These are phyloP conservation scores for Kazachstania sp. DNA, from an alignment of 1,139 yeast genomes.

Conservation along the genomic window DNA sequence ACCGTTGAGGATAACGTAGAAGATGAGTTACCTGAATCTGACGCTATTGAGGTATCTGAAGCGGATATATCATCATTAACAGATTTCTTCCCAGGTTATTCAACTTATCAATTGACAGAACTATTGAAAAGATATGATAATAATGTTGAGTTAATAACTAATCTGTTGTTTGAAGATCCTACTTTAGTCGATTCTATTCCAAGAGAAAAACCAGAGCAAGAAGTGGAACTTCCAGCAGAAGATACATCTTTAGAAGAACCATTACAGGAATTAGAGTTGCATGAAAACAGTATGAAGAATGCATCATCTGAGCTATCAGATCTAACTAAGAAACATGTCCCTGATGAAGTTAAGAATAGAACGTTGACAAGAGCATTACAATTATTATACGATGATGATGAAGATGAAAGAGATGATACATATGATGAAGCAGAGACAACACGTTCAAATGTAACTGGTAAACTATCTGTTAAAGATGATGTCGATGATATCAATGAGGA, in stretches of 20 bases:
- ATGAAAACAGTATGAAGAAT: neutral
- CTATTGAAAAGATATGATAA: slow-evolving; percentile 42
- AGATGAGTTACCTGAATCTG: neutral
- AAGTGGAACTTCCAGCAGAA: neutral
- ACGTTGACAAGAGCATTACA: slow-evolving; percentile 58
- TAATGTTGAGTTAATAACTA: slow-evolving; percentile 52
- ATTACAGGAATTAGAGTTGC: slow-evolving; percentile 4
- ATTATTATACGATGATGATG: slow-evolving; percentile 62
- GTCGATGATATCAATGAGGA: slow-evolving; percentile 7
- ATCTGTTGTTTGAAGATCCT: slow-evolving; percentile 49
- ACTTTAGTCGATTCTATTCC: slow-evolving; percentile 15
- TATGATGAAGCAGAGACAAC: slow-evolving; percentile 59
- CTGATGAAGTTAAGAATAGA: slow-evolving; percentile 43
- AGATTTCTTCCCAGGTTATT: slow-evolving; percentile 55
- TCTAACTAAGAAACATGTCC: slow-evolving; percentile 29
- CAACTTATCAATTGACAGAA: slow-evolving; percentile 37
- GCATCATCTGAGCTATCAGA: slow-evolving; percentile 11
- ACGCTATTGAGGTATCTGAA: slow-evolving; percentile 12
- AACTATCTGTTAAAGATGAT: slow-evolving; percentile 5
- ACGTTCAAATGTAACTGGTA: slow-evolving; percentile 11
- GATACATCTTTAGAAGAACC: slow-evolving; percentile 6
- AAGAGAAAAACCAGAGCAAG: slow-evolving; percentile 5
- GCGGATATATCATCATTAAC: slow-evolving; percentile 38
- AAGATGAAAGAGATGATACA: slow-evolving; percentile 61
- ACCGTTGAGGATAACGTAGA: neutral